phyloP scores from a whole-genome alignment of 345 rosid species.

The Heritiera fomes region DNA sequence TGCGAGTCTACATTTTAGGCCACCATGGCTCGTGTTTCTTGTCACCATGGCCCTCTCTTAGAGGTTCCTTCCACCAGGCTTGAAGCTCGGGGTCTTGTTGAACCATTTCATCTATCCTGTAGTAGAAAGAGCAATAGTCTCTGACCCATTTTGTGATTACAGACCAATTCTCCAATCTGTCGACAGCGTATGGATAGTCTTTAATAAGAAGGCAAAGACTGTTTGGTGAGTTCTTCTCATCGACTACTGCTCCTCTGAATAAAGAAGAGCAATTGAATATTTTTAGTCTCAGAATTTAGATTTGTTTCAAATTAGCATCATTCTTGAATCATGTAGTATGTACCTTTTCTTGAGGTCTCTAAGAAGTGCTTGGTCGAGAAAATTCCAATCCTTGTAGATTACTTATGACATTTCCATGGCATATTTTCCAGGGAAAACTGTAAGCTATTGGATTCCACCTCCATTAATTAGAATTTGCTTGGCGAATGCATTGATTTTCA shows the following conservation, averaged over 20 bases:
- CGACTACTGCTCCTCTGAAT: slow-evolving; percentile 72
- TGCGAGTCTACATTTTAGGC: slow-evolving; percentile 32
- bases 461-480: slow-evolving; percentile 66
- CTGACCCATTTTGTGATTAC: slow-evolving; percentile 77
- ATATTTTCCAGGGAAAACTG: slow-evolving; percentile 64
- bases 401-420: slow-evolving; percentile 75
- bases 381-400: slow-evolving; percentile 58
- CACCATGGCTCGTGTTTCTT: slow-evolving; percentile 44
- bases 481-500: slow-evolving; percentile 78
- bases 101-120: slow-evolving; percentile 53
- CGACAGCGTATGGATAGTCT: slow-evolving; percentile 85
- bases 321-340: background rate
- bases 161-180: slow-evolving; percentile 77
- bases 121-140: slow-evolving; percentile 59
- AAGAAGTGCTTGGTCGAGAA: slow-evolving; percentile 75
- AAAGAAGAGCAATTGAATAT: background rate
- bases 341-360: slow-evolving; percentile 78
- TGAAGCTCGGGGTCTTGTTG: slow-evolving; percentile 60
- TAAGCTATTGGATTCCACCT: slow-evolving; percentile 66
- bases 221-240: slow-evolving; percentile 56
- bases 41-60: slow-evolving; percentile 79
- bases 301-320: too few species aligned
- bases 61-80: slow-evolving; percentile 77
- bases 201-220: slow-evolving; percentile 60
- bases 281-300: background rate